Evolutionary conservation across 441 rosid genomes (phyloP).

Genomic region (Erysimum cheiri): DNA sequence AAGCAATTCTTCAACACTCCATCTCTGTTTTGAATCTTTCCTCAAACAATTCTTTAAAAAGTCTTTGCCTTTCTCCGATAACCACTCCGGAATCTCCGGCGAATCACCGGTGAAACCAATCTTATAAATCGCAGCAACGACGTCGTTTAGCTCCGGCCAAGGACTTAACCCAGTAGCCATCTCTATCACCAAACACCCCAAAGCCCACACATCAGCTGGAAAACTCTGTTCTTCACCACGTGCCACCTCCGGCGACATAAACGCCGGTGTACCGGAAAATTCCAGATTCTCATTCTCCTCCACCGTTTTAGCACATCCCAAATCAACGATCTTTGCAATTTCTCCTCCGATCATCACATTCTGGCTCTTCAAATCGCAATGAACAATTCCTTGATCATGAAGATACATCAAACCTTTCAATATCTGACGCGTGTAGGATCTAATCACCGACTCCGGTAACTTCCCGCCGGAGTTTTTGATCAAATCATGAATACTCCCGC

Average conservation of each 20-base stretch:
- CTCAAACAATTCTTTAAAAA: constrained; percentile 68
- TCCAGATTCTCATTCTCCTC: constrained; percentile 24
- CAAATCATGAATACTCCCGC: constrained; percentile 67
- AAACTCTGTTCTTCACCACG: constrained; percentile 76
- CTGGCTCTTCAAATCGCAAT: constrained; percentile 72
- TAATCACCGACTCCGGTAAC: constrained; percentile 59
- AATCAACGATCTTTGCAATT: constrained; percentile 65
- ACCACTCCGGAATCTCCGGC: constrained; percentile 69
- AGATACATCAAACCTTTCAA: constrained; percentile 65
- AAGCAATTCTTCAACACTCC: constrained; percentile 64
- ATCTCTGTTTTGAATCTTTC: constrained; percentile 63
- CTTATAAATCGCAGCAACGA: constrained; percentile 68
- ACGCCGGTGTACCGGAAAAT: constrained; percentile 91
- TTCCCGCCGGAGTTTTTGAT: constrained; percentile 64
- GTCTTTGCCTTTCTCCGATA: constrained; percentile 65
- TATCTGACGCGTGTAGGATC: constrained; percentile 52
- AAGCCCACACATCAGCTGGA: constrained; percentile 83
- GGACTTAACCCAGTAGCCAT: constrained; percentile 79
- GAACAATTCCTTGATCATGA: constrained; percentile 65
- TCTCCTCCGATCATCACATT: constrained; percentile 55
- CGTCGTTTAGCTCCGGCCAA: constrained; percentile 70
- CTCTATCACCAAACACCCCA: constrained; percentile 79
- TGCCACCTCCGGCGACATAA: constrained; percentile 96
- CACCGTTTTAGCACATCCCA: constrained; percentile 68
- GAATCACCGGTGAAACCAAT: constrained; percentile 72